Evolutionary conservation across 2,329 filamentous ascomycete species (phyloP), one percentile per base, ranked within the genome.

Genomic region (Coniochaeta hoffmannii): DNA sequence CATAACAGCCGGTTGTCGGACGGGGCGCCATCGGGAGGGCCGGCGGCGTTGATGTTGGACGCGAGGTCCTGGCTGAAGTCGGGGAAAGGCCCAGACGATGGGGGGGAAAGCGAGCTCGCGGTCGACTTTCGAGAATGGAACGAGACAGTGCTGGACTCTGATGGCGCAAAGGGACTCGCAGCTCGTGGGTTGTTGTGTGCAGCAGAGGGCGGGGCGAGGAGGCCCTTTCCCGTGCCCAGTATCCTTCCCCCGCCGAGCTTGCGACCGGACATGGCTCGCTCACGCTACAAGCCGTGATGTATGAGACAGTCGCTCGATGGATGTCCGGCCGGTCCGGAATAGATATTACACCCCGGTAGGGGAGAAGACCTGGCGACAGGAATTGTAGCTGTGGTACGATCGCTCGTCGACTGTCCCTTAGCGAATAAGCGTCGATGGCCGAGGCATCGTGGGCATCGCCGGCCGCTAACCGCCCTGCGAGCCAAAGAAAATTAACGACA

Each of bases 181-280:
- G 75, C 73, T 63, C 69, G 70, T 8, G 54, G 57, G 68, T 70
- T 72, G 63, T 64, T 72, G 63, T 64, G 59, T 36, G 71, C 65
- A 55, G 73, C 66, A 52, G 72, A 66, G 26, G 81, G 78, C 65
- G 90, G 88, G 63, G 86, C 88, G 65, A 96, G n/a, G n/a, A n/a
- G 83, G 65, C 87, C 85, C 72, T 87, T 90, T 65, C 90, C 90
- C 74, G 82, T 95, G 66, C 93, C 93, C 65, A 97, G 77, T 67
- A 97, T 86, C 75, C 93, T 86, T 70, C 93, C 93, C 73, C 93
- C 92, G 73, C 93, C 93, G 71, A 97, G 82, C 78, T 88, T 92
- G 77, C 89, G 85, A 71, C 82, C 81, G 65, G 90, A 88, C 90
- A 96, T 96, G n/a, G n/a, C n/a, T n/a, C n/a, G n/a, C n/a, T n/a